A percentile compares a stretch with the other conserved stretches of the same genome.
phyloP scores from a whole-genome alignment of 257 asterid genomes.

The Knoxia roxburghii region DNA sequence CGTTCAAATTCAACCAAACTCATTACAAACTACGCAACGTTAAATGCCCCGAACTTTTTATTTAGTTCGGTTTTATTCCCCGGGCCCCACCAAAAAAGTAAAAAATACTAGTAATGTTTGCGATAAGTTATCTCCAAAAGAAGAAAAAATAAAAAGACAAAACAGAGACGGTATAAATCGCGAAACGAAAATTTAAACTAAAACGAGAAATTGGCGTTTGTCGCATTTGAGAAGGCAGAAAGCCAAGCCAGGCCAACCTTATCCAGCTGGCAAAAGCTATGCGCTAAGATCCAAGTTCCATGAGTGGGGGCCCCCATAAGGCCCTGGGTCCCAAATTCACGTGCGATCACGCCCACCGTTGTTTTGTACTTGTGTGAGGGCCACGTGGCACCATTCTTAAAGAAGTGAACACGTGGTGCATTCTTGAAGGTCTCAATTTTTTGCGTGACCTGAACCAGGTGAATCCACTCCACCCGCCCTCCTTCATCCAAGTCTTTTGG shows the following conservation, averaged over 20 bases:
- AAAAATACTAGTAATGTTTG: background rate
- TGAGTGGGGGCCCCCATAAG: too few relatives aligned
- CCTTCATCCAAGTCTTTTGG: background rate
- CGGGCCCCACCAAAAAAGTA: background rate
- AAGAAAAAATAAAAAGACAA: too few relatives aligned
- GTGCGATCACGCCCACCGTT: slow-evolving; percentile 12
- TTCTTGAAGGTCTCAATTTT: background rate
- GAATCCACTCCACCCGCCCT: background rate
- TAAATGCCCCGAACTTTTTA: too few relatives aligned
- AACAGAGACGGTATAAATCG: background rate
- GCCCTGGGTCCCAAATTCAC: slow-evolving; percentile 12
- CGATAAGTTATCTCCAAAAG: background rate
- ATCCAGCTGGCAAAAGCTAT: slow-evolving; percentile 6
- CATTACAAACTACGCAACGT: background rate
- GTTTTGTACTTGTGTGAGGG: background rate
- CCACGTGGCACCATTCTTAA: slow-evolving; percentile 2
- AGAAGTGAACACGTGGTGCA: slow-evolving; percentile 2
- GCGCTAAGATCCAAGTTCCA: slow-evolving; percentile 6
- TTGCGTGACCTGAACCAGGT: slow-evolving; percentile 15
- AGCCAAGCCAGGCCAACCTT: background rate
- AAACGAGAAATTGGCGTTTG: slow-evolving; percentile 3
- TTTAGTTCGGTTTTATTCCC: background rate
- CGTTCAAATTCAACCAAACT: background rate
- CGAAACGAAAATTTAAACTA: background rate
- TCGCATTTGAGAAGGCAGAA: slow-evolving; percentile 12